Base-by-base conservation (phyloP, 495 filamentous ascomycete species). In the Penicillium cataractarum region DNA sequence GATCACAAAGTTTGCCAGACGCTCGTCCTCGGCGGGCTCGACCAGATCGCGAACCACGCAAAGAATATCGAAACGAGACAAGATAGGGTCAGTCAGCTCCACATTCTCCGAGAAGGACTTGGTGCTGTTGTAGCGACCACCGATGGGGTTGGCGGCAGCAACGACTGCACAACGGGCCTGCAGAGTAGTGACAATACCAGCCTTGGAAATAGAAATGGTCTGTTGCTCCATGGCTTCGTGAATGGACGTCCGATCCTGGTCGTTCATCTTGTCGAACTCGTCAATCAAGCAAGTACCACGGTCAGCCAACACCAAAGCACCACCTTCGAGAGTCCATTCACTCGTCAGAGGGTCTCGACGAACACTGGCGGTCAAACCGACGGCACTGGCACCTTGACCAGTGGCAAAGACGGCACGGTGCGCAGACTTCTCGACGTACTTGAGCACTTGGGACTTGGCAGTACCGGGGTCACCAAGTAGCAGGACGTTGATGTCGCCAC, bases 231-330 rank as follows among this genome's bases (percentile, higher is more conserved):
- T 99, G 60, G 96, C 96, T 82, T 99, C 96, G 83, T 99, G 96
- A 73, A 99, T 99, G 24, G 91, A 96, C 1, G 96, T 99, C 46
- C 95, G 83, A 74, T 99, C 96, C 68, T 98, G 92, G 73, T 99
- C 96, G 77, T 99, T 99, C 96, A 99, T 99, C 83, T 99, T 99
- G 84, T 99, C 96, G 75, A 99, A 99, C 75, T 99, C 96, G 74
- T 99, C 96, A 67, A 99, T 99, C 32, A 99, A 82, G 72, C 96
- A 99, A 37, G 92, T 96, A 46, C 96, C 96, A 61, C 91, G 89
- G 76, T 99, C 96, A 27, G 96, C 96, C 37, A 99, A 84, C 57
- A 99, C 96, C 21, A 99, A 81, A 2, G 96, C 96, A 68, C 96
- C 96, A 65, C 96, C 96, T 80, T 99, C 96, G 21, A 99, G 82